Evolutionary conservation across 78 protist species (phyloP), one percentile per base, ranked within the genome.

Genomic region (Emiliania huxleyi): DNA sequence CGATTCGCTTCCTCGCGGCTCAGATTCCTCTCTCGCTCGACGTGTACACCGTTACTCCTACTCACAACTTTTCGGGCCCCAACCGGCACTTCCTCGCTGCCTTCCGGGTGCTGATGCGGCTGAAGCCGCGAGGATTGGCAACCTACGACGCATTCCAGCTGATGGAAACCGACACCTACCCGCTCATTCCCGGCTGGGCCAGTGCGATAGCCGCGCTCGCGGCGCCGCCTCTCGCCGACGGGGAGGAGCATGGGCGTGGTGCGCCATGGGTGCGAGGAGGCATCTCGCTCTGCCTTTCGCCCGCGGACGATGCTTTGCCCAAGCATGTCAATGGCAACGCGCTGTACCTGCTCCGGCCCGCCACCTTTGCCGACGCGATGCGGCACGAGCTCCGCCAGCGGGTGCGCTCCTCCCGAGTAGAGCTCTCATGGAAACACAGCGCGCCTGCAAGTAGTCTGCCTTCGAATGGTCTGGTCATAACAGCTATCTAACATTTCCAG

Each of bases 61-160:
- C 83, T 6, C 83, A 73, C 83, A 73, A 73, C 83, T 73, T 73
- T 42, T 35, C 83, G 33, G 83, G 83, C 22, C 83, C 83, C 18
- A 73, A 73, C 18, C 37, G 2, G 37, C 83, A 73, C 42, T 73
- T 73, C 42, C 83, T 73, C 33, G 22, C 33, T 42, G 42, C 42
- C 18, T 35, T 73, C 83, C 33, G 18, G 40, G 44, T 1, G 83
- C 42, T 73, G 22, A 35, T 1, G 8, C 44, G 18, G 44, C 37
- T 73, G 19, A 18, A 6, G 33, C 19, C 18, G 43, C 33, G 19
- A 2, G 43, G 83, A 5, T 2, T 73, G 19, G 83, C 83, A 3
- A 29, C 1, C 33, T 73, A 73, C 42, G 4, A 18, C 33, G 40
- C 8, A 18, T 73, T 73, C 18, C 83, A 73, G 44, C 83, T 73